A percentile compares a stretch with the other conserved stretches of the same genome.
These are phyloP conservation scores for Candida manassasensis DNA, from an alignment of 805 yeast genomes.

Conservation along the genomic window DNA sequence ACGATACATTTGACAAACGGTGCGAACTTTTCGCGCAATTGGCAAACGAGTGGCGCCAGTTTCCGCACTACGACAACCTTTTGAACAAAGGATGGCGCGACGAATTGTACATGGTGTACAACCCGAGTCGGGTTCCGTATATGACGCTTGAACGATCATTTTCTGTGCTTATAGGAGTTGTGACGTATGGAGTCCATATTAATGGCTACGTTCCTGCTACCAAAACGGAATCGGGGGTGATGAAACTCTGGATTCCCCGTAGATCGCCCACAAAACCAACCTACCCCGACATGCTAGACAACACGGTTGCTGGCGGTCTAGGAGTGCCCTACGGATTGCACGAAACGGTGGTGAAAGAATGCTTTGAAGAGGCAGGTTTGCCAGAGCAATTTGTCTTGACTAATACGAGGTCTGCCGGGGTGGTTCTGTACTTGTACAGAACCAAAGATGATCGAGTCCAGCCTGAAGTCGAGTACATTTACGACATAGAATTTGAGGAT, in stretches of 20 bases:
- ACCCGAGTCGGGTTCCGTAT: conserved; percentile 52
- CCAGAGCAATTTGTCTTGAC: conserved; percentile 42
- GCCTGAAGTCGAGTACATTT: conserved; percentile 83
- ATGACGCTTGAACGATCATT: conserved; percentile 75
- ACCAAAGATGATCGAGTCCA: conserved; percentile 56
- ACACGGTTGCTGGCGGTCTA: conserved; percentile 92
- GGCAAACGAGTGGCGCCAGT: conserved; percentile 36
- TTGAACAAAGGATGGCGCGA: conserved; percentile 73
- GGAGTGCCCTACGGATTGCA: conserved; percentile 72
- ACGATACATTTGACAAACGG: conserved; percentile 39
- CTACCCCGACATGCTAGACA: conserved; percentile 86
- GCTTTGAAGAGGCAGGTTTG: conserved; percentile 90
- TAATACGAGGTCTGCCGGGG: conserved; percentile 53
- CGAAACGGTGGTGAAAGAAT: conserved; percentile 82
- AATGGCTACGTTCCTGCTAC: conserved; percentile 65
- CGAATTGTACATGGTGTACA: conserved; percentile 73
- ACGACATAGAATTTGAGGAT: conserved; percentile 58
- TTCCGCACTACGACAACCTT: conserved; percentile 20
- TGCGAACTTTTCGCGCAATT: conserved; percentile 36
- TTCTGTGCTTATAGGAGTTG: conserved; percentile 76
- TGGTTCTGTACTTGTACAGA: conserved; percentile 59
- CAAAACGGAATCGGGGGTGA: conserved; percentile 30
- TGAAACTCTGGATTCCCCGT: conserved; percentile 79
- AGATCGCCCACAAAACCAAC: conserved; percentile 77
- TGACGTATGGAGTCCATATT: conserved; percentile 86